These are phyloP conservation scores for Phycomyces nitens DNA, from an alignment of 192 early-diverging fungal species.

Conservation along the genomic window DNA sequence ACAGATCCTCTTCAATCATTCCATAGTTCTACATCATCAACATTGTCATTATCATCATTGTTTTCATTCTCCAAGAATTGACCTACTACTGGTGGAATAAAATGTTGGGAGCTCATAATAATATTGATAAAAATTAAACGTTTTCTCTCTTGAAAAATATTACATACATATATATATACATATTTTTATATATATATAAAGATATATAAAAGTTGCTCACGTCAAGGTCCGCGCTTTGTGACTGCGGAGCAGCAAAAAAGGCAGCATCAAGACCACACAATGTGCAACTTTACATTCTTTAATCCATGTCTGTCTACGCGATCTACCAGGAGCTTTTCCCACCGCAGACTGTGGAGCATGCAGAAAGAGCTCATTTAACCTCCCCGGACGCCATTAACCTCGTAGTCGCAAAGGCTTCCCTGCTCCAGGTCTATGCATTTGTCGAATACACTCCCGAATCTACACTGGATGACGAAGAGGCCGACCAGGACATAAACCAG, in stretches of 20 bases:
- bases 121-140: not conserved
- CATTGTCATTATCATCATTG: not conserved
- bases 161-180: no score
- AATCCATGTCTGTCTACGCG: slow-evolving; percentile 48
- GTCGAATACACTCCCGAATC: slow-evolving; percentile 41
- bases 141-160: no score
- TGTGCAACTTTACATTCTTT: no score
- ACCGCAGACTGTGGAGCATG: slow-evolving; percentile 58
- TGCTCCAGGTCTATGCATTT: slow-evolving; percentile 69
- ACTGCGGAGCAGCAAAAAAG: no score
- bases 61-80: not conserved
- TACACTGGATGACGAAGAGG: slow-evolving; percentile 19
- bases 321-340: slow-evolving; percentile 60
- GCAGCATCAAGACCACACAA: no score
- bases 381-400: slow-evolving; percentile 57
- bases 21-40: slow-evolving; percentile 79
- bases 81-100: slow-evolving; percentile 71
- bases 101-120: slow-evolving; percentile 68
- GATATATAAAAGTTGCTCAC: no score
- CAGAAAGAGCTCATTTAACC: slow-evolving; percentile 60
- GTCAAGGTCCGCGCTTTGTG: no score
- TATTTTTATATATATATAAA: no score
- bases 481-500: slow-evolving; percentile 5
- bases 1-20: slow-evolving; percentile 95
- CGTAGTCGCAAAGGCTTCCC: slow-evolving; percentile 57